Conservation (phyloP, 495 filamentous ascomycete species). For the Lepraria neglecta region DNA sequence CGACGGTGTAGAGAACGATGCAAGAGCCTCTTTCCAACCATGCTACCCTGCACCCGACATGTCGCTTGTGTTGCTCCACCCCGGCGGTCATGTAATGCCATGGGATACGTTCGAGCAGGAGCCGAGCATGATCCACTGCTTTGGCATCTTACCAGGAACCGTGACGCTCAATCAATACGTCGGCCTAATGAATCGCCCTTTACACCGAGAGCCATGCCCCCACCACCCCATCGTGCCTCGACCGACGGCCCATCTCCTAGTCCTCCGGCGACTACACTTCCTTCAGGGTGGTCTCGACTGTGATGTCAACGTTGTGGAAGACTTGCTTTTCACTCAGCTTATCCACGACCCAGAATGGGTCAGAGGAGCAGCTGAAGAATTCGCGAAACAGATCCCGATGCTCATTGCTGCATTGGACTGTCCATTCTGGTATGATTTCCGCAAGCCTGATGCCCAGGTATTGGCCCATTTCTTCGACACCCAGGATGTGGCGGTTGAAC, state of each 20-base stretch:
- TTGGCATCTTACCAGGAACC: slow-evolving; percentile 52
- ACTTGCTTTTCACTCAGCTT: slow-evolving; percentile 36
- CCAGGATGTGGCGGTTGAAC: slow-evolving; percentile 38
- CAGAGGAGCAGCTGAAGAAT: slow-evolving; percentile 38
- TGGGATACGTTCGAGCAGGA: slow-evolving; percentile 65
- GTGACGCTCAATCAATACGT: slow-evolving; percentile 56
- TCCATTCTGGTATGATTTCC: slow-evolving; percentile 63
- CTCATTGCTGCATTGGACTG: slow-evolving; percentile 57
- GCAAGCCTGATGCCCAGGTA: slow-evolving; percentile 55
- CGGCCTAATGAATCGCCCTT: slow-evolving; percentile 39
- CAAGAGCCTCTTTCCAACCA: neutral
- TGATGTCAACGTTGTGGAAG: slow-evolving; percentile 6
- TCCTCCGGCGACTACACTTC: slow-evolving; percentile 14
- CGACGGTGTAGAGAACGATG: neutral
- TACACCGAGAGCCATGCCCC: slow-evolving; percentile 16
- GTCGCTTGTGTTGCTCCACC: slow-evolving; percentile 31
- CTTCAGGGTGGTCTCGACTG: slow-evolving; percentile 4
- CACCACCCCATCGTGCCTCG: slow-evolving; percentile 22
- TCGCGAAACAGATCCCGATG: slow-evolving; percentile 62
- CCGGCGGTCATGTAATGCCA: slow-evolving; percentile 35
- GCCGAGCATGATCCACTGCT: slow-evolving; percentile 55
- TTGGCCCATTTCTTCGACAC: slow-evolving; percentile 35
- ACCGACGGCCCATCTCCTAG: slow-evolving; percentile 22
- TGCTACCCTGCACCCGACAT: slow-evolving; percentile 26
- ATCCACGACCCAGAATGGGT: slow-evolving; percentile 40